A percentile compares a stretch with the other conserved stretches of the same genome.
Conservation (phyloP, 257 asterid genomes). For the Forsythia suspensa region DNA sequence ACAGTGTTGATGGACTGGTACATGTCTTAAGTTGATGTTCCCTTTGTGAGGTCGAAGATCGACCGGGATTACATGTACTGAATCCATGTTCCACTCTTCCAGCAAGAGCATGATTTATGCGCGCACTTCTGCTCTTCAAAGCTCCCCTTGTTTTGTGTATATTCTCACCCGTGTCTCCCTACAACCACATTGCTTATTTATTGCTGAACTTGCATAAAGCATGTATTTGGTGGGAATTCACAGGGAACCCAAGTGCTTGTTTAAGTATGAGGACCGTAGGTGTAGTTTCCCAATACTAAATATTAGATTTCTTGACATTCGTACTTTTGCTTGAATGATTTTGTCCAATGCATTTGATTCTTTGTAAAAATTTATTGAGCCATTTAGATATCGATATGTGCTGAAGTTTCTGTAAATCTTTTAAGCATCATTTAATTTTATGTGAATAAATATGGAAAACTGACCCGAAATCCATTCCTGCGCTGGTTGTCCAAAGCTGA, state of each 20-base stretch:
- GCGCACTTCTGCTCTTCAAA: slow-evolving; percentile 43
- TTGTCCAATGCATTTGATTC: neutral
- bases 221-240: neutral
- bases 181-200: neutral
- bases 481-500: slow-evolving; percentile 32
- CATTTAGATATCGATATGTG: neutral
- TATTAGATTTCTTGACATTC: neutral
- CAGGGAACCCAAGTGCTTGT: neutral
- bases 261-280: neutral
- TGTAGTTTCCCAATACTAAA: neutral
- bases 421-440: neutral
- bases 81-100: slow-evolving; percentile 39
- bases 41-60: slow-evolving; percentile 38
- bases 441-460: slow-evolving; percentile 9
- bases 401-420: neutral
- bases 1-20: slow-evolving; percentile 50
- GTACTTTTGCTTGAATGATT: neutral
- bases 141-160: slow-evolving; percentile 27
- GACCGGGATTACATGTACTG: slow-evolving; percentile 27
- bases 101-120: slow-evolving; percentile 22
- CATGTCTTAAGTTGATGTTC: slow-evolving; percentile 34
- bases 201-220: neutral
- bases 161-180: slow-evolving; percentile 34
- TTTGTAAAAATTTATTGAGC: neutral
- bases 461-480: slow-evolving; percentile 29